Evolutionary conservation across 1,284 basidiomycete genomes (phyloP).

Genomic region (Leccinum proximum): DNA sequence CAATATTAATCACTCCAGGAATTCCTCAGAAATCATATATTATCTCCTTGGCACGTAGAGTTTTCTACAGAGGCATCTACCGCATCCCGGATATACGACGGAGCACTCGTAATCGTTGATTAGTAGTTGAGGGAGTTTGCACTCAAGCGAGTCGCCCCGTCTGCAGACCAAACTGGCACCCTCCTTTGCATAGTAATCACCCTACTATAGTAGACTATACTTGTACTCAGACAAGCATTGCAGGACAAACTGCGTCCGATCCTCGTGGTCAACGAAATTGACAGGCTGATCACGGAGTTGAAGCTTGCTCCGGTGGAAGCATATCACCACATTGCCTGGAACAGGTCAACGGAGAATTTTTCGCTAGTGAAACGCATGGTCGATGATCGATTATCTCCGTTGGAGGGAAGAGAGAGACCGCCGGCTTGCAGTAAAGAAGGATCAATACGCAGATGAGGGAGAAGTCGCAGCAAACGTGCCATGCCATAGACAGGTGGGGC

Average conservation of each 20-base stretch:
- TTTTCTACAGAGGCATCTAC: slow-evolving; percentile 98
- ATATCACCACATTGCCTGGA: slow-evolving; percentile 95
- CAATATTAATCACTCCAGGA: slow-evolving; percentile 37
- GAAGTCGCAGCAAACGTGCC: slow-evolving; percentile 50
- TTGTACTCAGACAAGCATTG: slow-evolving; percentile 96
- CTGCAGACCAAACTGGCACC: background rate
- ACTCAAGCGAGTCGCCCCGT: slow-evolving; percentile 69
- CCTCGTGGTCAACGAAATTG: slow-evolving; percentile 97
- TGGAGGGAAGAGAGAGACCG: slow-evolving; percentile 93
- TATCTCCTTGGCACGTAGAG: slow-evolving; percentile 97
- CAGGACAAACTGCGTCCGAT: slow-evolving; percentile 87
- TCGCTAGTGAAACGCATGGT: slow-evolving; percentile 95
- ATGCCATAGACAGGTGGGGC: slow-evolving; percentile 91
- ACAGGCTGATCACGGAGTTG: slow-evolving; percentile 93
- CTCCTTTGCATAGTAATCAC: background rate
- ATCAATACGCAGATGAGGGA: slow-evolving; percentile 60
- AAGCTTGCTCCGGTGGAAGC: slow-evolving; percentile 91
- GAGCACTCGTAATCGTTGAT: slow-evolving; percentile 96
- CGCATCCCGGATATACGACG: slow-evolving; percentile 92
- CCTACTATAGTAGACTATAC: slow-evolving; percentile 68
- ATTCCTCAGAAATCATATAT: slow-evolving; percentile 63
- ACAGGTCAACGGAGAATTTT: slow-evolving; percentile 97
- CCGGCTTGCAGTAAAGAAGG: slow-evolving; percentile 73
- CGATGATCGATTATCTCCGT: slow-evolving; percentile 69
- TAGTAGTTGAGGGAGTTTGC: slow-evolving; percentile 95